A percentile compares a stretch with the other conserved stretches of the same genome.
Evolutionary conservation across 805 yeast species (phyloP).

Genomic region (Nematodospora valgi): DNA sequence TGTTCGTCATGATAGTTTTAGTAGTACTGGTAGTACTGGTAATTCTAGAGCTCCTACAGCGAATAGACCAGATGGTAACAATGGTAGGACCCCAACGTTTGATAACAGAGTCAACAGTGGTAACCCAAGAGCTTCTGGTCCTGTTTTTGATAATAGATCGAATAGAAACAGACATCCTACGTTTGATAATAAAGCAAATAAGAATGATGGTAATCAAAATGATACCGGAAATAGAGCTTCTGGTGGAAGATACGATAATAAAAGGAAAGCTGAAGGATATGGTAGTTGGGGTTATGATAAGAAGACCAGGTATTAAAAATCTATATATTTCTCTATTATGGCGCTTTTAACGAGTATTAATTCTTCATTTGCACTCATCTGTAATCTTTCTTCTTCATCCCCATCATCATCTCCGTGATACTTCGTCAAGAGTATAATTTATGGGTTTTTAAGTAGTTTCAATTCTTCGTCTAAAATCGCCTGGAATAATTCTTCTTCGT

Average conservation of each 20-base stretch:
- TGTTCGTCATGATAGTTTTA: slow-evolving; percentile 7
- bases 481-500: too few species aligned
- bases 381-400: too few species aligned
- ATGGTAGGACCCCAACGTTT: neutral
- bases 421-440: too few species aligned
- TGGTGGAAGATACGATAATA: slow-evolving; percentile 17
- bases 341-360: slow-evolving; percentile 1
- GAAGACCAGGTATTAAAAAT: slow-evolving; percentile 23
- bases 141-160: neutral
- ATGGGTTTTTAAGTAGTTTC: too few species aligned
- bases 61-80: slow-evolving; percentile 1
- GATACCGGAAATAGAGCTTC: slow-evolving; percentile 9
- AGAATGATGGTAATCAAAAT: too few species aligned
- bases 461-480: too few species aligned
- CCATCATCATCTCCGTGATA: too few species aligned
- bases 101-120: too few species aligned
- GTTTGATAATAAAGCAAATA: slow-evolving; percentile 2
- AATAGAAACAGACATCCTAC: neutral
- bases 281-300: slow-evolving; percentile 26
- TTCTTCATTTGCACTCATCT: too few species aligned
- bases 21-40: neutral
- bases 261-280: slow-evolving; percentile 22
- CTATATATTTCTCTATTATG: too few species aligned
- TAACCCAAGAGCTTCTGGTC: neutral
- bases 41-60: too few species aligned